Evolutionary conservation across 345 rosid species (phyloP).

Genomic region (Trapa bicornis): DNA sequence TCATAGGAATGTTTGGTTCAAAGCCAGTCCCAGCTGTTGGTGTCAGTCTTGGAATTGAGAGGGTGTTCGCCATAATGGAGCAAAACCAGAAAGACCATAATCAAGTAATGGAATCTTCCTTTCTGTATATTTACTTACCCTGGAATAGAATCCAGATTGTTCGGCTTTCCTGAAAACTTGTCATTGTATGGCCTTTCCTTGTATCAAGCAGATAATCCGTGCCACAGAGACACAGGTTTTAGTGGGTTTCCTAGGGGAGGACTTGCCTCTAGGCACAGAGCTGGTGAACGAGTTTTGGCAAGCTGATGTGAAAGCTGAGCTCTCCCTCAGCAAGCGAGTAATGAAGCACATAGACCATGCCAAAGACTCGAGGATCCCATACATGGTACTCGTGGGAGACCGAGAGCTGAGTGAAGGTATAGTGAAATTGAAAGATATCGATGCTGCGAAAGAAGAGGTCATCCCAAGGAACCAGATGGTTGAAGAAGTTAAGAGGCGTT

Average conservation of each 20-base stretch:
- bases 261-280: constrained; percentile 43
- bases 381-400: constrained; percentile 24
- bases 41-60: constrained; percentile 84
- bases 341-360: constrained; percentile 48
- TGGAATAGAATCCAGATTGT: not conserved
- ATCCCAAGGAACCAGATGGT: constrained; percentile 35
- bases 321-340: constrained; percentile 41
- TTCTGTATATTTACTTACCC: not conserved
- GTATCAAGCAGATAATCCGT: constrained; percentile 34
- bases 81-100: constrained; percentile 48
- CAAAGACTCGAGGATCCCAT: constrained; percentile 34
- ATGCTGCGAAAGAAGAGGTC: constrained; percentile 32
- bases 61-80: constrained; percentile 84
- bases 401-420: constrained; percentile 44
- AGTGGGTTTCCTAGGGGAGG: constrained; percentile 48
- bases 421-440: constrained; percentile 49
- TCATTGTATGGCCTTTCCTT: constrained; percentile 1
- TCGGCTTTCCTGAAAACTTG: not conserved
- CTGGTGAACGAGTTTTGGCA: constrained; percentile 58
- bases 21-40: constrained; percentile 93
- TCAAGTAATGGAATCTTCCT: constrained; percentile 15
- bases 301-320: constrained; percentile 57
- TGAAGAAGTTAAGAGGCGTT: constrained; percentile 29
- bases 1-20: constrained; percentile 77
- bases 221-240: constrained; percentile 70